Evolutionary conservation across 441 rosid genomes (phyloP).

Genomic region (Geranium incanum): DNA sequence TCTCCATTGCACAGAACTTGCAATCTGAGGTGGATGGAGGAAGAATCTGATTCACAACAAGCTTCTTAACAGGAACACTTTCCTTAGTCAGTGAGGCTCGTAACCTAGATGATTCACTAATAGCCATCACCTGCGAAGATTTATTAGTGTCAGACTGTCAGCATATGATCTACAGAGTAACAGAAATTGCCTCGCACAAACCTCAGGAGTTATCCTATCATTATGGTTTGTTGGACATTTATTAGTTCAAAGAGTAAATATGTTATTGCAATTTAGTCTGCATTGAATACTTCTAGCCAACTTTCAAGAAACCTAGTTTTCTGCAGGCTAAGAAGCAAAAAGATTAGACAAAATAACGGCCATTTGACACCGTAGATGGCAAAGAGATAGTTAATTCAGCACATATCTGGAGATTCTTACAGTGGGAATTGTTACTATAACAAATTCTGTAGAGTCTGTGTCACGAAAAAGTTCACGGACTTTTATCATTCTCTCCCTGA

Average conservation of each 20-base stretch:
- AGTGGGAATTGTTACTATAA: constrained; percentile 74
- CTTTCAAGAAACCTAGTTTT: background rate
- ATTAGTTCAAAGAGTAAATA: background rate
- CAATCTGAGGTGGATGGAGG: constrained; percentile 54
- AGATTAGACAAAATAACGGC: background rate
- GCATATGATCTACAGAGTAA: background rate
- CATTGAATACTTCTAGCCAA: background rate
- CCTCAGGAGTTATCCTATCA: too few species aligned
- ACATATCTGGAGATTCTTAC: constrained; percentile 27
- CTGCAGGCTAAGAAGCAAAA: background rate
- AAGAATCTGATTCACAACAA: constrained; percentile 59
- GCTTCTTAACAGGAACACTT: constrained; percentile 53
- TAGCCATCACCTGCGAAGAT: constrained; percentile 51
- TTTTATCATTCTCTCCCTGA: constrained; percentile 60
- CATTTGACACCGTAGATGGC: too few species aligned
- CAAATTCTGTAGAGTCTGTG: constrained; percentile 51
- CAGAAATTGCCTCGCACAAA: background rate
- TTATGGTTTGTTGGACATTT: background rate
- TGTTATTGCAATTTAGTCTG: constrained; percentile 11
- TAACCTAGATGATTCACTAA: constrained; percentile 68
- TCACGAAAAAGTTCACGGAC: constrained; percentile 59
- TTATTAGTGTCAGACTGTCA: background rate
- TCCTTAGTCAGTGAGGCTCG: constrained; percentile 55
- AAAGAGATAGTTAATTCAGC: too few species aligned
- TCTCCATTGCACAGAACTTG: constrained; percentile 57